Conservation (phyloP, 345 rosid species). For the Brassica incana region DNA sequence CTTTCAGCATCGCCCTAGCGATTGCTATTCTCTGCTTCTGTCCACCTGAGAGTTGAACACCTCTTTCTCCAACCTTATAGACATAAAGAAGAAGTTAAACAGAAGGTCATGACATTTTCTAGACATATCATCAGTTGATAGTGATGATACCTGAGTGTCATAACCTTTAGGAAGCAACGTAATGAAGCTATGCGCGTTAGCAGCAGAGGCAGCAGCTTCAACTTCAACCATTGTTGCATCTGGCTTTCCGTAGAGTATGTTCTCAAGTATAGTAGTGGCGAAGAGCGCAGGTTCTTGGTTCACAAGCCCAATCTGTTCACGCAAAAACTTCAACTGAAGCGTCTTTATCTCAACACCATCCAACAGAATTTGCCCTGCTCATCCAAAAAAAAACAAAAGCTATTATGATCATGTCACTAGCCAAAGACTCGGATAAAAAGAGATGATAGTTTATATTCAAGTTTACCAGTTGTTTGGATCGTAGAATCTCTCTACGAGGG, state of each 20-base stretch:
- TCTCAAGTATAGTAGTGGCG: constrained; percentile 91
- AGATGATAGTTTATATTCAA: neutral
- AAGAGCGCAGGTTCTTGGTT: constrained; percentile 99
- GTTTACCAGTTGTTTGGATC: constrained; percentile 88
- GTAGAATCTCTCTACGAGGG: constrained; percentile 90
- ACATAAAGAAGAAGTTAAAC: neutral
- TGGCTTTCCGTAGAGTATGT: constrained; percentile 88
- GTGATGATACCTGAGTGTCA: constrained; percentile 71
- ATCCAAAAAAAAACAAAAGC: constrained; percentile 22
- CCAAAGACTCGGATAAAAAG: constrained; percentile 7
- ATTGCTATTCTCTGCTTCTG: constrained; percentile 98
- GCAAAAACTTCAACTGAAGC: constrained; percentile 79
- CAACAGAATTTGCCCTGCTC: constrained; percentile 83
- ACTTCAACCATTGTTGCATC: constrained; percentile 89
- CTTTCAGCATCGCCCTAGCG: constrained; percentile 96
- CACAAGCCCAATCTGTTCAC: constrained; percentile 93
- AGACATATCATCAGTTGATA: neutral
- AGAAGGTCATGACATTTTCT: neutral
- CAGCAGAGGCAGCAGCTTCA: constrained; percentile 91
- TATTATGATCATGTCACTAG: constrained; percentile 16
- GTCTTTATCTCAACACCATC: constrained; percentile 89
- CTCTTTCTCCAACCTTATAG: constrained; percentile 90
- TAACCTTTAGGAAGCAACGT: constrained; percentile 94
- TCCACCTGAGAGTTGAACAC: constrained; percentile 97
- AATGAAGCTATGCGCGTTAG: constrained; percentile 93